Evolutionary conservation across 179 eudicot species (phyloP).

Genomic region (Sideroxylon spinosum): DNA sequence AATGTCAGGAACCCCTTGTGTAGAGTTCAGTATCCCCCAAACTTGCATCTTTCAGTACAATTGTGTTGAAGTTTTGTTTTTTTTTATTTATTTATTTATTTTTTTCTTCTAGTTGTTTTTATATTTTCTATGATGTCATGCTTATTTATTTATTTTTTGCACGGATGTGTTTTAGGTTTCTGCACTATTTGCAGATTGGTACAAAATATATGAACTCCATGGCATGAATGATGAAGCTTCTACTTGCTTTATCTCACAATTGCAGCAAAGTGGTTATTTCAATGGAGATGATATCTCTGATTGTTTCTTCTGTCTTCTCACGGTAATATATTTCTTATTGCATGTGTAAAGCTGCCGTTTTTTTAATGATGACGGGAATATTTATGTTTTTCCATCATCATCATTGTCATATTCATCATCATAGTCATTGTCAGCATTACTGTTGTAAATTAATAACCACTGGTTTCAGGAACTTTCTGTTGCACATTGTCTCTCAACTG

Average conservation of each 20-base stretch:
- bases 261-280: constrained; percentile 64
- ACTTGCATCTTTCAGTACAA: neutral
- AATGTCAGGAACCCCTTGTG: neutral
- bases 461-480: constrained; percentile 60
- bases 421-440: too few relatives aligned
- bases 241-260: constrained; percentile 43
- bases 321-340: constrained; percentile 30
- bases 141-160: neutral
- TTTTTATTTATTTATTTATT: neutral
- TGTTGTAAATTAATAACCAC: neutral
- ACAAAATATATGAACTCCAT: constrained; percentile 51
- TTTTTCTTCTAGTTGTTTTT: neutral
- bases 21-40: neutral
- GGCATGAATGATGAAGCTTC: constrained; percentile 53
- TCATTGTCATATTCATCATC: too few relatives aligned
- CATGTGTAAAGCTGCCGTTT: neutral
- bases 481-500: constrained; percentile 41
- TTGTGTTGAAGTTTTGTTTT: neutral
- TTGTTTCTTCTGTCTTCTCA: constrained; percentile 57
- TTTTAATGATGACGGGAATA: neutral
- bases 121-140: neutral
- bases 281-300: constrained; percentile 69
- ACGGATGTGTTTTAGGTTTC: constrained; percentile 40
- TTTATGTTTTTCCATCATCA: neutral
- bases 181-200: constrained; percentile 68